Conservation (phyloP, 306 rosid species). For the Lupinus albus region DNA sequence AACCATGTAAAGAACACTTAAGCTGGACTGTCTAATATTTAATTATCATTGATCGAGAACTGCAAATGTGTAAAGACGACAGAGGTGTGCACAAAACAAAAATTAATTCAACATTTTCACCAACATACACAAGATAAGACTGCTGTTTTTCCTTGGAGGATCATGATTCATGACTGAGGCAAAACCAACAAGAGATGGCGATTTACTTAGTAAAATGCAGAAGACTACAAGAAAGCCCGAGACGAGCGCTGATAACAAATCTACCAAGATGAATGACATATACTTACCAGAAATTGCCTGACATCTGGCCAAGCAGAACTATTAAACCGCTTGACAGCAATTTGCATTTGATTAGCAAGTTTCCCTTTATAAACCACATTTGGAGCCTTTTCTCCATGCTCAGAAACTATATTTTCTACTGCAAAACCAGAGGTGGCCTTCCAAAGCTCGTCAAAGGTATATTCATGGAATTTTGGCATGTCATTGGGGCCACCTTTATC, state of each 20-base stretch:
- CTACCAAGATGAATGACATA: not conserved
- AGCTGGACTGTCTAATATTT: not conserved
- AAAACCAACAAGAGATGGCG: constrained; percentile 6
- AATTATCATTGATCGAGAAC: not conserved
- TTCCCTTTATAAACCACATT: constrained; percentile 94
- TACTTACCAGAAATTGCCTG: constrained; percentile 79
- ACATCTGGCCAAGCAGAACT: constrained; percentile 96
- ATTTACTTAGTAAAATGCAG: constrained; percentile 15
- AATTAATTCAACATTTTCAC: too few relatives aligned
- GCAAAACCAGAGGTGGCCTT: constrained; percentile 90
- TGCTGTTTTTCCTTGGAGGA: not conserved
- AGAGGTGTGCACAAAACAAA: not conserved
- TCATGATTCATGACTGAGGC: not conserved
- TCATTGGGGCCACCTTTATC: constrained; percentile 57
- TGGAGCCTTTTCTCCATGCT: constrained; percentile 97
- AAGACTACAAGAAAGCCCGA: constrained; percentile 3
- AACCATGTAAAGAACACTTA: not conserved
- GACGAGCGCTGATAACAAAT: constrained; percentile 5
- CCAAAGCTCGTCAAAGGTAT: constrained; percentile 77
- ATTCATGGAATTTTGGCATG: constrained; percentile 67
- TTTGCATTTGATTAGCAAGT: constrained; percentile 78
- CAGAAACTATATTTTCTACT: constrained; percentile 87
- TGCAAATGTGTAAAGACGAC: not conserved
- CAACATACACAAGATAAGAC: too few relatives aligned
- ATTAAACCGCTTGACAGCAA: constrained; percentile 90